phyloP scores from a whole-genome alignment of 2,329 filamentous ascomycete species.

The Aureobasidium sp. region DNA sequence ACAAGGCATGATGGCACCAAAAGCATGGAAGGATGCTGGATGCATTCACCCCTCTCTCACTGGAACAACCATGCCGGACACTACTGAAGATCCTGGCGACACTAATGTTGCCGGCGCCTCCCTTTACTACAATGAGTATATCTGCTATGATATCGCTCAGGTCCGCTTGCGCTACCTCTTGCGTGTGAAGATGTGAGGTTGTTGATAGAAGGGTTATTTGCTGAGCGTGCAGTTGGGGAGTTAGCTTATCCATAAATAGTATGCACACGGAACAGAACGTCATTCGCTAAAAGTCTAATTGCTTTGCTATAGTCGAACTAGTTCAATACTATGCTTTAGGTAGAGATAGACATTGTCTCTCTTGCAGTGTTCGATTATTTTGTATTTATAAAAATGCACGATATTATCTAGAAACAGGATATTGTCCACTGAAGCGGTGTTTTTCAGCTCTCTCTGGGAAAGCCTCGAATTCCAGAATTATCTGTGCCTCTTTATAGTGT shows the following conservation, averaged over 20 bases:
- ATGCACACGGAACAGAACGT: no score
- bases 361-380: no score
- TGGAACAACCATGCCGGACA: slow-evolving; percentile 54
- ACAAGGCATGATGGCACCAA: slow-evolving; percentile 55
- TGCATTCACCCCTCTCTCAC: slow-evolving; percentile 55
- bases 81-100: slow-evolving; percentile 12
- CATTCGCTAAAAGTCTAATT: no score
- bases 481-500: no score
- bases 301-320: no score
- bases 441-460: no score
- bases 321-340: no score
- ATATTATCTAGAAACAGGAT: no score
- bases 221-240: neutral
- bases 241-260: neutral
- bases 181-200: slow-evolving; percentile 41
- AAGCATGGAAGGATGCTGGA: slow-evolving; percentile 65
- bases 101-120: slow-evolving; percentile 27
- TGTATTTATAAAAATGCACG: no score
- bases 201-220: neutral
- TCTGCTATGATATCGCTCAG: slow-evolving; percentile 61
- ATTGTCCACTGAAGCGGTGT: no score
- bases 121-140: slow-evolving; percentile 65
- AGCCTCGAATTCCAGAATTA: no score
- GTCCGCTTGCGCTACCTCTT: slow-evolving; percentile 63
- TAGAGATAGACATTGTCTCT: no score